A percentile compares a stretch with the other conserved stretches of the same genome.
Conservation (phyloP, 805 yeast species). For the Saccharomycopsis sp. region DNA sequence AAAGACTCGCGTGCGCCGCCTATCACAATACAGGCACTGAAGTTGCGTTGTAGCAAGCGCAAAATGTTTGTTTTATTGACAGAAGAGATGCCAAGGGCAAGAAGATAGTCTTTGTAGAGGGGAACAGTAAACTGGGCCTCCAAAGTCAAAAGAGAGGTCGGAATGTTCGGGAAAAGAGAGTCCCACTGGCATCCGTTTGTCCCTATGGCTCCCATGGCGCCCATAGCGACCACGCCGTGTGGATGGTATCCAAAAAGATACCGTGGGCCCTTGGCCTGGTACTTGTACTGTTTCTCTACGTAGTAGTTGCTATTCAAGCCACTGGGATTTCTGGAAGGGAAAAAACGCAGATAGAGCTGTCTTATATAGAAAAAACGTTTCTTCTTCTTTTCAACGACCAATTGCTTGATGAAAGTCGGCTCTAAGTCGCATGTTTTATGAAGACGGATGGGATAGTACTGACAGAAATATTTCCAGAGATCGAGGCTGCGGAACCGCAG, state of each 20-base stretch:
- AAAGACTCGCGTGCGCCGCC: slow-evolving; percentile 96
- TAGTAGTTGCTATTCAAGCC: not conserved
- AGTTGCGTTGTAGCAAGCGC: slow-evolving; percentile 50
- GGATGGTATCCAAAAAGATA: slow-evolving; percentile 94
- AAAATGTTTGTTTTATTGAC: slow-evolving; percentile 71
- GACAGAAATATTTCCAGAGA: slow-evolving; percentile 66
- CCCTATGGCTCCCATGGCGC: slow-evolving; percentile 77
- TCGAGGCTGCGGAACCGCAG: slow-evolving; percentile 46
- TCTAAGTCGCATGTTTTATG: slow-evolving; percentile 61
- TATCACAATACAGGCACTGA: slow-evolving; percentile 80
- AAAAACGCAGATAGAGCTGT: not conserved
- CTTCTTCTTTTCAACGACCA: not conserved
- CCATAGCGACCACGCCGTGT: slow-evolving; percentile 91
- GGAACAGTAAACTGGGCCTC: slow-evolving; percentile 81
- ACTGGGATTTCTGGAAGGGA: not conserved
- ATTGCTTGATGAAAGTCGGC: slow-evolving; percentile 50
- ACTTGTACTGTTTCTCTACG: not conserved
- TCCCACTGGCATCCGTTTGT: slow-evolving; percentile 75
- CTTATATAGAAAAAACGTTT: not conserved
- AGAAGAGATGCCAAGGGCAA: slow-evolving; percentile 76
- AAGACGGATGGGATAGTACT: slow-evolving; percentile 72
- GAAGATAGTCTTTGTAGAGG: slow-evolving; percentile 75
- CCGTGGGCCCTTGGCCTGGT: slow-evolving; percentile 47
- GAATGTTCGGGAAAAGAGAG: slow-evolving; percentile 75
- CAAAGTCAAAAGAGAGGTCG: slow-evolving; percentile 69